These are phyloP conservation scores for Diaporthe citri DNA, from an alignment of 2,329 filamentous ascomycete genomes.

Conservation along the genomic window DNA sequence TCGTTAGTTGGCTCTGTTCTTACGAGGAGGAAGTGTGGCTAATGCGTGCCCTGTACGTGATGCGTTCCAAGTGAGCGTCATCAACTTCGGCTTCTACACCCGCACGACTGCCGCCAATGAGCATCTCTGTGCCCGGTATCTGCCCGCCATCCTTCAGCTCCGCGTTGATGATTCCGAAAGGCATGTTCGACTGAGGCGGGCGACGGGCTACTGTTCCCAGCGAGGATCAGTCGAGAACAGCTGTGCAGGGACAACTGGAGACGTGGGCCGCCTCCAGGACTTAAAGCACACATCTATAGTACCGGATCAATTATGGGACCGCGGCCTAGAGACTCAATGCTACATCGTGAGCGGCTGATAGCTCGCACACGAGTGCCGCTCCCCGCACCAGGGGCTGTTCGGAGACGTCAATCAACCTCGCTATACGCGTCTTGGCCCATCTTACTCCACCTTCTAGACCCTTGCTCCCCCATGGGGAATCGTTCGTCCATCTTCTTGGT, in stretches of 20 bases:
- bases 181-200: constrained; percentile 37
- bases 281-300: not conserved
- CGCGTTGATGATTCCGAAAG: constrained; percentile 47
- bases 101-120: constrained; percentile 42
- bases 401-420: constrained; percentile 14
- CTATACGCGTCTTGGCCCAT: not conserved
- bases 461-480: not conserved
- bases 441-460: constrained; percentile 19
- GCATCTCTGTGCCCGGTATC: constrained; percentile 46
- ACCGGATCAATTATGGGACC: constrained; percentile 32
- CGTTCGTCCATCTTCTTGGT: constrained; percentile 6
- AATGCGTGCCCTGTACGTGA: constrained; percentile 32
- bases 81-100: not conserved
- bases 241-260: not conserved
- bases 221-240: not conserved
- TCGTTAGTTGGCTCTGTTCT: not conserved
- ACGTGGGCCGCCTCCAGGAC: not conserved
- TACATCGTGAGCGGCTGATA: constrained; percentile 7
- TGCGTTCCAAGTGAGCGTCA: constrained; percentile 31
- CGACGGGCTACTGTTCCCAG: no score
- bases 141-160: constrained; percentile 36
- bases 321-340: constrained; percentile 4
- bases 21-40: not conserved
- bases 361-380: constrained; percentile 7
- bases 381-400: constrained; percentile 27